Evolutionary conservation across 768 basidiomycete genomes (phyloP), one percentile per base, ranked within the genome.

Genomic region (Lactifluus subvellereus): DNA sequence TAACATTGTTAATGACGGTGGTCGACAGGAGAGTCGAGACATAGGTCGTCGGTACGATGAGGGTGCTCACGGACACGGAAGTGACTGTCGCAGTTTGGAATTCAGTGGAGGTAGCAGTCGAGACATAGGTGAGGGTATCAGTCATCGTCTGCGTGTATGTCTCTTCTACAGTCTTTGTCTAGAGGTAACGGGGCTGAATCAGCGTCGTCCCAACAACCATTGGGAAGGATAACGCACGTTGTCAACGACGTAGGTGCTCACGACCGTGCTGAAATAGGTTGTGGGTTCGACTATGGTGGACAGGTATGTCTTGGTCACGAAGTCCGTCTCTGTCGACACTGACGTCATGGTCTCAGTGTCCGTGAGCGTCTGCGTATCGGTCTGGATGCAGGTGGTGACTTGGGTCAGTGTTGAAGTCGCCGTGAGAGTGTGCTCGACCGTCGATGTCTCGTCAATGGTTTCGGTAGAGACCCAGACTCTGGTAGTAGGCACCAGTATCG

Each of bases 401-500:
- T 79, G 74, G 18, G 84, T 87, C 74, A 72, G 73, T 5, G 83
- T 85, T 74, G 84, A 79, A 40, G 86, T 87, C 13, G 49, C 40
- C 10, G 60, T 66, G 43, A 67, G 50, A 1, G 65, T 66, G 57
- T 67, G 67, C 33, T 66, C 57, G 14, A 83, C 82, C 60, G 86
- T 88, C 67, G 82, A 69, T 51, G 84, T 85, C 69, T 84, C 77
- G 66, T 86, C 82, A 54, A 83, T 47, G 30, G 76, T 78, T 76
- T 74, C 68, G 63, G 78, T 78, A 37, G 66, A 87, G 43, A 85
- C 79, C 80, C 80, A 88, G 53, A 86, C 78, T 52, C 80, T 79
- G 13, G 85, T 87, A 32, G 86, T 87, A 52, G 85, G 85, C 48
- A 83, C 75, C 38, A 82, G 73, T 72, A 83, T 73, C 27, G 82